Conservation (phyloP, 108 stramenopile species). For the Nitzschia palea region DNA sequence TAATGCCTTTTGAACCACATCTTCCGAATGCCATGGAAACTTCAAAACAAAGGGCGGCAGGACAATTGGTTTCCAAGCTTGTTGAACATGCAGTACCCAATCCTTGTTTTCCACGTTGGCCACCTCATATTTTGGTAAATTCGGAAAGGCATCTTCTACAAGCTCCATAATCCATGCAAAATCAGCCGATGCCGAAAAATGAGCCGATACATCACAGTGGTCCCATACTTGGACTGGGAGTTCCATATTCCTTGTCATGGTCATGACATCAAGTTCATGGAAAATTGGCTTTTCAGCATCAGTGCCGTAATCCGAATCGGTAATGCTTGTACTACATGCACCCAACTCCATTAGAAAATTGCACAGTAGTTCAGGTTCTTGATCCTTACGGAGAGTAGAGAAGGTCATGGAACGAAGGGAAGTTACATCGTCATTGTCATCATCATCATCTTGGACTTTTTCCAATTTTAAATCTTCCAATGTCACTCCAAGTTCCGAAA, state of each 20-base stretch:
- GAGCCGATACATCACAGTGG: slow-evolving; percentile 70
- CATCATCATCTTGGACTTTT: background rate
- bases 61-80: slow-evolving; percentile 76
- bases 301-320: slow-evolving; percentile 67
- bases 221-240: slow-evolving; percentile 65
- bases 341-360: slow-evolving; percentile 86
- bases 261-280: slow-evolving; percentile 40
- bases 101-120: slow-evolving; percentile 65
- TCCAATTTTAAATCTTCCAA: no score
- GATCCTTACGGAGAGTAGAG: slow-evolving; percentile 31
- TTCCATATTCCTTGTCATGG: slow-evolving; percentile 33
- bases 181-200: slow-evolving; percentile 65
- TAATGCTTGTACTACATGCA: slow-evolving; percentile 67
- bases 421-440: slow-evolving; percentile 2
- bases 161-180: slow-evolving; percentile 48
- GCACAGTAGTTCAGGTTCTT: slow-evolving; percentile 58
- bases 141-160: slow-evolving; percentile 45
- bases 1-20: slow-evolving; percentile 45
- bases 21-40: slow-evolving; percentile 77
- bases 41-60: slow-evolving; percentile 56
- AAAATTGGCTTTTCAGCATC: slow-evolving; percentile 54
- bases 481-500: no score
- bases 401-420: slow-evolving; percentile 39
- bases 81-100: slow-evolving; percentile 80
- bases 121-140: slow-evolving; percentile 39